Conservation (phyloP, 306 rosid genomes). For the Cotoneaster glaucophyllus region DNA sequence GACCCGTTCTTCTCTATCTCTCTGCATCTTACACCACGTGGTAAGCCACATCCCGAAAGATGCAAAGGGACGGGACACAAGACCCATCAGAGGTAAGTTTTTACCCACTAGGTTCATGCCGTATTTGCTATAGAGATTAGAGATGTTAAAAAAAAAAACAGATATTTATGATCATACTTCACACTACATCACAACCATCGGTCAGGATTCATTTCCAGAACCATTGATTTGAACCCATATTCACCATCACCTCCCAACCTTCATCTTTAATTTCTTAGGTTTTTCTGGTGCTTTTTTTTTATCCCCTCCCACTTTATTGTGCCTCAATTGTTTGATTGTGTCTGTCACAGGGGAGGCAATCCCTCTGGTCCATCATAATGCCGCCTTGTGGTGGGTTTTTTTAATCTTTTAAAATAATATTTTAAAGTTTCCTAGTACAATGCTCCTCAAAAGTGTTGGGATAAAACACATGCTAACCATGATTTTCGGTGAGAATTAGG, state of each 20-base stretch:
- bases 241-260: conserved; percentile 1
- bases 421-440: conserved; percentile 23
- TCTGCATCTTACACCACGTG: background rate
- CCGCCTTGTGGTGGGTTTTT: conserved; percentile 21
- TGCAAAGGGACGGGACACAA: no score
- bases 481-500: conserved; percentile 52
- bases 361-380: conserved; percentile 43
- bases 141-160: background rate
- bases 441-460: conserved; percentile 17
- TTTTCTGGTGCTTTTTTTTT: conserved; percentile 6
- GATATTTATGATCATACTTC: background rate
- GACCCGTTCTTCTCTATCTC: background rate
- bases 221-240: background rate
- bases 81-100: no score
- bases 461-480: conserved; percentile 42
- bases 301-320: conserved; percentile 18
- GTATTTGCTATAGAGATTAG: background rate
- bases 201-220: background rate
- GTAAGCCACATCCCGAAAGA: background rate
- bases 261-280: background rate
- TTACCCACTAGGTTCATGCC: background rate
- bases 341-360: conserved; percentile 53
- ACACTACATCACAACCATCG: background rate
- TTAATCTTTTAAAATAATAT: conserved; percentile 20
- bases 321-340: conserved; percentile 35